These are phyloP conservation scores for Acacia melanoxylon DNA, from an alignment of 306 rosid species.

Conservation along the genomic window DNA sequence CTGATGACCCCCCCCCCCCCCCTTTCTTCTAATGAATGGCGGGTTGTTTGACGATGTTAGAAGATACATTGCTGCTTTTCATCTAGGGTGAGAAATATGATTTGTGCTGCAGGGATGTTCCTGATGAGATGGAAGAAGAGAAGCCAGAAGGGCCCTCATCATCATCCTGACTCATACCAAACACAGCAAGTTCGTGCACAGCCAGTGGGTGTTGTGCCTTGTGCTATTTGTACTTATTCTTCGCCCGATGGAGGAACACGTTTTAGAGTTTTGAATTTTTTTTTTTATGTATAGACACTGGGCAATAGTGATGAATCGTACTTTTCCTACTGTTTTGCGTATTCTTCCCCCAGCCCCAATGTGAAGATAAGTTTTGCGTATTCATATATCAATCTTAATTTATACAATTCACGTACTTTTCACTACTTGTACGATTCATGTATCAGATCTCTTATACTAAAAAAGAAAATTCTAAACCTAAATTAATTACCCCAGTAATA, in stretches of 20 bases:
- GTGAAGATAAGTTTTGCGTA: background rate
- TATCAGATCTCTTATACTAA: too few relatives aligned
- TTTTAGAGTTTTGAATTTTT: background rate
- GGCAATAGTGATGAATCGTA: background rate
- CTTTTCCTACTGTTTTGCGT: background rate
- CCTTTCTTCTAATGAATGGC: background rate
- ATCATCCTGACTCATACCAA: conserved; percentile 34
- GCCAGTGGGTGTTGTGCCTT: conserved; percentile 5
- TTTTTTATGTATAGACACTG: background rate
- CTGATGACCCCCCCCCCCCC: too few relatives aligned
- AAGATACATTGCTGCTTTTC: background rate
- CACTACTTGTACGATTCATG: background rate
- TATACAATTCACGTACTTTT: background rate
- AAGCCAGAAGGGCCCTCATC: conserved; percentile 37
- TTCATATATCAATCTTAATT: background rate
- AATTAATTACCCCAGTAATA: background rate
- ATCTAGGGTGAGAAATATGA: conserved; percentile 19
- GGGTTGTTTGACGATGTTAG: background rate
- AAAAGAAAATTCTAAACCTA: background rate
- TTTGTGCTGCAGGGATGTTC: conserved; percentile 43
- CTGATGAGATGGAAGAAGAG: conserved; percentile 66
- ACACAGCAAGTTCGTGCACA: conserved; percentile 23
- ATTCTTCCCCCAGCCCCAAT: background rate
- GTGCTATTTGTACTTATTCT: background rate
- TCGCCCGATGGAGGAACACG: background rate